Percentiles rank a stretch among this genome's conserved stretches.
Conservation (phyloP, 345 rosid species). For the Clausena lansium region DNA sequence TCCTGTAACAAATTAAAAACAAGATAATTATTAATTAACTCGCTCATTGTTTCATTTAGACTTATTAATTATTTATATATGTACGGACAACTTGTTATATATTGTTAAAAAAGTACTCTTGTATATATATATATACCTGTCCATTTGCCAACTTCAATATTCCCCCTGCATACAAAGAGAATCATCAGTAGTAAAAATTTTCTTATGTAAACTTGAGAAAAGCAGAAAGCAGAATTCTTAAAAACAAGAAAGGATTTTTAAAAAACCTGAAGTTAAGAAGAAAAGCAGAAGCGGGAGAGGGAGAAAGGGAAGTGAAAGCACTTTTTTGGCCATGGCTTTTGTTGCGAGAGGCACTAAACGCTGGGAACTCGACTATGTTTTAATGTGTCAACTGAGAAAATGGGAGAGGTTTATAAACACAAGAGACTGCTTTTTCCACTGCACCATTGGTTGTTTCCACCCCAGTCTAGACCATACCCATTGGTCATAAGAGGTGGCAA, state of each 20-base stretch:
- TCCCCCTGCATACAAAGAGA: not conserved
- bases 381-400: not conserved
- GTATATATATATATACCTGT: slow-evolving; percentile 9
- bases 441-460: not conserved
- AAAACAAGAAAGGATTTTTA: not conserved
- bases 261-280: slow-evolving; percentile 5
- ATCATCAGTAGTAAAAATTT: not conserved
- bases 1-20: not conserved
- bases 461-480: not conserved
- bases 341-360: not conserved
- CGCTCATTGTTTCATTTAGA: too few relatives aligned
- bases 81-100: too few relatives aligned
- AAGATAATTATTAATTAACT: too few relatives aligned
- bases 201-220: not conserved
- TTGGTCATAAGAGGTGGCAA: not conserved
- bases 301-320: slow-evolving; percentile 1
- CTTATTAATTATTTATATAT: too few relatives aligned
- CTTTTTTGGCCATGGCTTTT: slow-evolving; percentile 2
- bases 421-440: not conserved
- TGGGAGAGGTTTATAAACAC: not conserved
- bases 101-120: too few relatives aligned
- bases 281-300: slow-evolving; percentile 1
- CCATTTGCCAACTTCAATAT: slow-evolving; percentile 12
- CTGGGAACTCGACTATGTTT: not conserved
- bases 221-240: not conserved